Evolutionary conservation across 2,329 filamentous ascomycete genomes (phyloP).

Genomic region (Mariannaea elegans): DNA sequence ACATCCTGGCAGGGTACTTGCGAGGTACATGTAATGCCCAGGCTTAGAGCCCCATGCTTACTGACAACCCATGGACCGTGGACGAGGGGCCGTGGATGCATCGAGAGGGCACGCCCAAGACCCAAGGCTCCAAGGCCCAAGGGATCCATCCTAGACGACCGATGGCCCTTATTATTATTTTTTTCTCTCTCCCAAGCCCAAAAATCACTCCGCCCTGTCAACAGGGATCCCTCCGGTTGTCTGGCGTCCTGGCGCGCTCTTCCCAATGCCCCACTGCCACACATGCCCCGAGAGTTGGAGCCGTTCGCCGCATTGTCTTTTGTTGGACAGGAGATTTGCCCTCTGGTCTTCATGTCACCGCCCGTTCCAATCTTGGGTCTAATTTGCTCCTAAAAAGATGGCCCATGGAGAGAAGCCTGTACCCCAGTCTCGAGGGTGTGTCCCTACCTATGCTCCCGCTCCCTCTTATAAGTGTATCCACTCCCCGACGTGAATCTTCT

Average conservation of each 20-base stretch:
- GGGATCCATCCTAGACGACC: constrained; percentile 26
- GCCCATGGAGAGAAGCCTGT: constrained; percentile 34
- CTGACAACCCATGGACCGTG: constrained; percentile 11
- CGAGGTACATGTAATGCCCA: constrained; percentile 30
- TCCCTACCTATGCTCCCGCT: constrained; percentile 31
- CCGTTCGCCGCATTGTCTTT: constrained; percentile 41
- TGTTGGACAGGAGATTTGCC: constrained; percentile 42
- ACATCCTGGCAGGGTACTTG: constrained; percentile 35
- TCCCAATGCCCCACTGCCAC: constrained; percentile 36
- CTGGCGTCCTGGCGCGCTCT: constrained; percentile 36
- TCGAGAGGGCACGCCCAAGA: neutral
- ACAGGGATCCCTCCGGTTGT: constrained; percentile 36
- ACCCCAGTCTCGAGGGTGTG: constrained; percentile 40
- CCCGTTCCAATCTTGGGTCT: constrained; percentile 45
- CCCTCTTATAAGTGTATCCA: constrained; percentile 47
- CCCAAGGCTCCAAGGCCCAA: constrained; percentile 29
- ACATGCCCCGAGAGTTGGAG: constrained; percentile 40
- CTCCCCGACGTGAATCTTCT: constrained; percentile 43
- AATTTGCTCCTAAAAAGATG: constrained; percentile 38
- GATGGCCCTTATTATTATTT: constrained; percentile 20
- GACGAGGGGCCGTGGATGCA: constrained; percentile 8
- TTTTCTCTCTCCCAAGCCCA: neutral
- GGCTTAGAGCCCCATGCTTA: constrained; percentile 17
- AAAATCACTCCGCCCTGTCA: constrained; percentile 42
- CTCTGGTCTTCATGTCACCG: constrained; percentile 46